Conservation (phyloP, 768 basidiomycete species). For the Cystofilobasidium bisporidii region DNA sequence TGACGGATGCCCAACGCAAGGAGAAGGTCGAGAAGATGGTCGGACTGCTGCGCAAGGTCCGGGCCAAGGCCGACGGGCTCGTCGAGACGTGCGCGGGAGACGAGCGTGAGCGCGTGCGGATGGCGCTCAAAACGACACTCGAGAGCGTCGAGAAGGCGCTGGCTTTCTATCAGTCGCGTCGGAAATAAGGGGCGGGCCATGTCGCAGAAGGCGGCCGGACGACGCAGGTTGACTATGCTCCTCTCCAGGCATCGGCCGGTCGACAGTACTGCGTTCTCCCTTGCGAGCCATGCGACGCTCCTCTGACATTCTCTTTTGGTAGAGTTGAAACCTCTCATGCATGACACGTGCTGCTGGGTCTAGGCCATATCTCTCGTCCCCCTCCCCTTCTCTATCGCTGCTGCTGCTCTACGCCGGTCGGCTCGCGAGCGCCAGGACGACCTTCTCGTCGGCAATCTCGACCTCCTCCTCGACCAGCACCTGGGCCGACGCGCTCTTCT, state of each 20-base stretch:
- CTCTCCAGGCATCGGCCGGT: too few species aligned
- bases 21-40: constrained; percentile 81
- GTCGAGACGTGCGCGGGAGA: not conserved
- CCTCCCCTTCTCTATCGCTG: too few species aligned
- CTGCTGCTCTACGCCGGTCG: too few species aligned
- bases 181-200: constrained; percentile 2
- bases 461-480: constrained; percentile 67
- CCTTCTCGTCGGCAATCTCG: constrained; percentile 29
- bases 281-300: too few species aligned
- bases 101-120: constrained; percentile 2
- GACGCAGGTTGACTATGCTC: too few species aligned
- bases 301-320: too few species aligned
- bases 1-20: constrained; percentile 55
- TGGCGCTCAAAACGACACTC: constrained; percentile 70
- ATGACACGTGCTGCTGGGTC: too few species aligned
- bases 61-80: constrained; percentile 62
- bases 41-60: constrained; percentile 65
- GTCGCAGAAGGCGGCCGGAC: too few species aligned
- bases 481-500: constrained; percentile 46
- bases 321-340: too few species aligned
- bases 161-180: constrained; percentile 15
- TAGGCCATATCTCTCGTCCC: too few species aligned
- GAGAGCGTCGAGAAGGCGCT: constrained; percentile 66
- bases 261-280: too few species aligned
- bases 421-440: not conserved